Evolutionary conservation across 331 rosid genomes (phyloP), one percentile per base, ranked within the genome.

Genomic region (Rhamnella rubrinervis): DNA sequence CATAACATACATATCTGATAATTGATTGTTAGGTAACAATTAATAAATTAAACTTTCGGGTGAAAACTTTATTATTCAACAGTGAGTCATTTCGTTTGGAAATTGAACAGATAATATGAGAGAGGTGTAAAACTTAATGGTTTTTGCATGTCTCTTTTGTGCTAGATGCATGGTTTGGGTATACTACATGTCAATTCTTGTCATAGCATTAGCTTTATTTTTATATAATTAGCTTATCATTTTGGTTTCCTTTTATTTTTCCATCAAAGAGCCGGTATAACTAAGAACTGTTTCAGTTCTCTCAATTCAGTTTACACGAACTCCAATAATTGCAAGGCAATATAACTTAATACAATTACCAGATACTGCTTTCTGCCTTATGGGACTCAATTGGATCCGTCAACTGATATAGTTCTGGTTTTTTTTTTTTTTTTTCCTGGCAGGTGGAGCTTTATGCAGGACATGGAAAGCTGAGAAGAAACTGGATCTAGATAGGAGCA

Each of bases 401-500:
- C 12, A 14, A 41, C 39, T 11, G 39, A 38, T 49, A 59, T 41
- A 58, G 38, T 6, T 58, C 18, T 68, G 20, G 7, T 55, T 46
- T 55, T 44, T 18, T 21, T 16, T 53, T 49, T 67, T 14, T 8
- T 59, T 53, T 39, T 1, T 1, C 0, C 8, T 38, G 64, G 63
- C 59, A 60, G 73, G 28, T 68, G 63, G 51, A 51, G 49, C 20
- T 19, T 51, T 60, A 28, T 50, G 41, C 8, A 8, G 5, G 59
- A 28, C 39, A 8, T 52, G 6, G 23, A 31, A 38, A 11, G 28
- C 47, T 59, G 55, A 59, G 49, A 14, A 37, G 41, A 67, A 50
- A 3, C 26, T 75, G 64, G 57, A 25, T 74, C 40, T 60, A 51
- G 55, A 71, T 38, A 40, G 18, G 28, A 35, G 10, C 61, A 5